Percentiles rank a stretch among this genome's conserved stretches.
Evolutionary conservation across 345 rosid species (phyloP).

Genomic region (sweet orange (Citrus sinensis)): DVS_A1.0 CM039161.1:8539501-8540000

Average conservation of each 20-base stretch:
- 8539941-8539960: conserved; percentile 67
- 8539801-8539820: neutral
- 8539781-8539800: too few relatives aligned
- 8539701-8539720: too few relatives aligned
- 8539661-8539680: too few relatives aligned
- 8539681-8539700: too few relatives aligned
- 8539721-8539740: too few relatives aligned
- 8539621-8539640: too few relatives aligned
- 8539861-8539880: conserved; percentile 42
- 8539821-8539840: conserved; percentile 29
- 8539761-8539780: neutral
- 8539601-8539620: too few relatives aligned
- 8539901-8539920: conserved; percentile 54
- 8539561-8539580: too few relatives aligned
- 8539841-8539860: conserved; percentile 49
- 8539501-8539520: conserved; percentile 54
- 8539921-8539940: conserved; percentile 67
- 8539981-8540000: conserved; percentile 62
- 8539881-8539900: conserved; percentile 69
- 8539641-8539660: too few relatives aligned
- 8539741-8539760: neutral
- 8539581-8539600: too few relatives aligned
- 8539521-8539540: conserved; percentile 60
- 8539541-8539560: conserved; percentile 21
- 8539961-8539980: conserved; percentile 70